Evolutionary conservation across 2,329 filamentous ascomycete genomes (phyloP), one percentile per base, ranked within the genome.

Genomic region (Fusarium praegraminearum): DNA sequence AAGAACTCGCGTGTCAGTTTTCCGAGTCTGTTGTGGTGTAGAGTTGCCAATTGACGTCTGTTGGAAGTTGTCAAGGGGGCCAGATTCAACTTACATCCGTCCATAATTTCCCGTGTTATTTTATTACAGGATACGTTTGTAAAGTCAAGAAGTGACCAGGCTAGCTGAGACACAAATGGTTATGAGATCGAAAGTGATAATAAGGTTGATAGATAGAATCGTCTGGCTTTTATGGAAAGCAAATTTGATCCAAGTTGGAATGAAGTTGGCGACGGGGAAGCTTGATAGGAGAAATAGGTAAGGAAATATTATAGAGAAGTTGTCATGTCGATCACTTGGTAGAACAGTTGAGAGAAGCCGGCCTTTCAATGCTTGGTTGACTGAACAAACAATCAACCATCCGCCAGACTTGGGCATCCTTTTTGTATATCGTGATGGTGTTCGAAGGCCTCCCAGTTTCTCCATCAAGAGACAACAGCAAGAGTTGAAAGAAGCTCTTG

Each of bases 371-470:
- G 68, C 38, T 70, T 73, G 62, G 20, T 71, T 62, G 62, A 47
- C 49, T 55, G 67, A 55, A 45, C 70, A 60, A 40, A 50, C 55
- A 70, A 62, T 47, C 53, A 44, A 67, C 51, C 62, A 64, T 70
- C 47, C 22, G 44, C 50, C 47, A 45, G 70, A 69, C 47, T 62
- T 47, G 51, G 57, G 64, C 67, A 75, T 72, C 71, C 74, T 73
- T 75, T 75, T 74, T 76, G 74, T 76, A 76, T 74, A 76, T 75
- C 71, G 66, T 67, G 58, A 75, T 66, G 56, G 54, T 59, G 30
- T 61, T 66, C 65, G 72, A 75, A 75, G 72, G 73, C 73, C 73
- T 75, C 73, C 73, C 65, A 62, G 62, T 58, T 32, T 49, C 50
- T 66, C 70, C 58, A 62, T 65, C 43, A 53, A 71, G 51, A 56